These are phyloP conservation scores for Colletotrichum tamarilloi DNA, from an alignment of 2,329 filamentous ascomycete species.

Conservation along the genomic window DNA sequence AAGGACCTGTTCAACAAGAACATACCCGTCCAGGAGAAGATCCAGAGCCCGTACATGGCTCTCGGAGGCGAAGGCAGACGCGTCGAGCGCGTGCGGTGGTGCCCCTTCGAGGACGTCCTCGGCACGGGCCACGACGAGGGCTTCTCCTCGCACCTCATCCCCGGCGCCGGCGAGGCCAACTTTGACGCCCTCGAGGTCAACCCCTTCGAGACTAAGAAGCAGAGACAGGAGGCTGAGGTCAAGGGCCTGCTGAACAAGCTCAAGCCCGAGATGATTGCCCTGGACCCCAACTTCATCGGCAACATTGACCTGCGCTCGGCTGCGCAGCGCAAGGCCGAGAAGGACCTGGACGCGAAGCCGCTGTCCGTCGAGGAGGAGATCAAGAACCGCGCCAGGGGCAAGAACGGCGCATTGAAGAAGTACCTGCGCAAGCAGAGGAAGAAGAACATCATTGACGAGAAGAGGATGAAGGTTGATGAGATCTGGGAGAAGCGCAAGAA, in stretches of 20 bases:
- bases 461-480: constrained; percentile 86
- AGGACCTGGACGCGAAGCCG: constrained; percentile 79
- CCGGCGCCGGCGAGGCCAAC: constrained; percentile 96
- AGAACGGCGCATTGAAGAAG: constrained; percentile 89
- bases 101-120: constrained; percentile 93
- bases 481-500: constrained; percentile 79
- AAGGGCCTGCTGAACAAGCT: constrained; percentile 92
- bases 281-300: constrained; percentile 93
- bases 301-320: constrained; percentile 85
- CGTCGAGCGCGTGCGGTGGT: constrained; percentile 88
- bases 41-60: constrained; percentile 89
- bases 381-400: constrained; percentile 84
- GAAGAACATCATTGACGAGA: constrained; percentile 96
- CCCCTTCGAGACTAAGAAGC: constrained; percentile 93
- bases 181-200: constrained; percentile 94
- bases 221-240: constrained; percentile 93
- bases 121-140: constrained; percentile 86
- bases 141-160: constrained; percentile 90
- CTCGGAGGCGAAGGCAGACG: constrained; percentile 89
- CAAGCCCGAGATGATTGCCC: constrained; percentile 94
- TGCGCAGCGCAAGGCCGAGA: constrained; percentile 80
- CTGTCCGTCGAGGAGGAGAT: constrained; percentile 69
- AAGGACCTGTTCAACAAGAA: constrained; percentile 86
- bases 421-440: constrained; percentile 92
- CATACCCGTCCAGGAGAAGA: constrained; percentile 76